Conservation (phyloP, 805 yeast species). For the Myxozyma melibiosi region DNA sequence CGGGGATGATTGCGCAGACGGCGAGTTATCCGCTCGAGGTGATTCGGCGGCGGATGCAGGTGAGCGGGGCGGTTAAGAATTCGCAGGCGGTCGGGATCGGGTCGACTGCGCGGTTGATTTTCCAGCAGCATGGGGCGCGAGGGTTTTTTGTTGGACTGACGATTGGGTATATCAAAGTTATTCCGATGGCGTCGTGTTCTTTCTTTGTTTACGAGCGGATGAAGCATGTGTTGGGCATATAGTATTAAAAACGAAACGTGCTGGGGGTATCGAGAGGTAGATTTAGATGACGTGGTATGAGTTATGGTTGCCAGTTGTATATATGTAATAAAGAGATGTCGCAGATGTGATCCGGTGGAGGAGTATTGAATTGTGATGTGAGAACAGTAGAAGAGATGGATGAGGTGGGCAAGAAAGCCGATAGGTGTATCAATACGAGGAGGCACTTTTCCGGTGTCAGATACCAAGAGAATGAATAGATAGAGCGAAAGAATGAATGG, state of each 20-base stretch:
- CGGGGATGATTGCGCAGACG: slow-evolving; percentile 93
- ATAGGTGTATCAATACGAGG: no score
- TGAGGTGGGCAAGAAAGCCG: no score
- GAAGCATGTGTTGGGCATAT: slow-evolving; percentile 70
- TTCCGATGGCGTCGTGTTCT: slow-evolving; percentile 97
- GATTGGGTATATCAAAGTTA: slow-evolving; percentile 91
- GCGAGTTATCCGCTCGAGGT: slow-evolving; percentile 98
- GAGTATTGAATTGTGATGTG: no score
- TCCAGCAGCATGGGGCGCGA: slow-evolving; percentile 70
- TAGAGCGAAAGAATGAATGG: no score
- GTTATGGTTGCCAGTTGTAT: no score
- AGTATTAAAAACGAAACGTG: not conserved
- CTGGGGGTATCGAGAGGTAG: no score
- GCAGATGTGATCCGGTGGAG: no score
- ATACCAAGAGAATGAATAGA: no score
- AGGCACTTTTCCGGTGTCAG: no score
- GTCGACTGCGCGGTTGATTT: slow-evolving; percentile 61
- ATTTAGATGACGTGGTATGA: no score
- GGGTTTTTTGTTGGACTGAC: slow-evolving; percentile 95
- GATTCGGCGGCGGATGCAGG: slow-evolving; percentile 92
- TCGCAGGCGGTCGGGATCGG: slow-evolving; percentile 43
- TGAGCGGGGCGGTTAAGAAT: slow-evolving; percentile 63
- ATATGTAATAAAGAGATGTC: no score
- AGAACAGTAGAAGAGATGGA: no score
- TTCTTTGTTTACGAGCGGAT: slow-evolving; percentile 90